Percentiles rank a stretch among this genome's conserved stretches.
These are phyloP conservation scores for Alternaria brassicicola DNA, from an alignment of 2,329 filamentous ascomycete genomes.

Conservation along the genomic window DNA sequence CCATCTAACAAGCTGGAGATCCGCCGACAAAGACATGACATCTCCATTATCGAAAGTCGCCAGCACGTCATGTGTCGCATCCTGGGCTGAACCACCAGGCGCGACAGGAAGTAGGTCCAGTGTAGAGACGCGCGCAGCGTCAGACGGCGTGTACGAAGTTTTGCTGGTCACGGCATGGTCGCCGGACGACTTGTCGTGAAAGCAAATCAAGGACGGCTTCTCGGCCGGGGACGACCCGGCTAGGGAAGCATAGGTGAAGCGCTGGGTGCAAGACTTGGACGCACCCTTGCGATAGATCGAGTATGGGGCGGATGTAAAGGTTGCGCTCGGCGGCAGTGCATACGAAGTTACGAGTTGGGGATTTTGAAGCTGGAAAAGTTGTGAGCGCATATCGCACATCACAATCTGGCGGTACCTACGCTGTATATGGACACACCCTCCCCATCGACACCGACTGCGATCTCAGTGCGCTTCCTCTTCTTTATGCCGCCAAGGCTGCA, in stretches of 20 bases:
- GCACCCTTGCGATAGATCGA: conserved; percentile 61
- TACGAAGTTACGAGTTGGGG: conserved; percentile 66
- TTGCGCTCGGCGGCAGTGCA: conserved; percentile 64
- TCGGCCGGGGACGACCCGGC: conserved; percentile 54
- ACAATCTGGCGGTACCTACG: conserved; percentile 48
- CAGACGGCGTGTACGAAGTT: conserved; percentile 37
- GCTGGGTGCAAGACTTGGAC: conserved; percentile 52
- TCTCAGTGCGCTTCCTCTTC: conserved; percentile 67
- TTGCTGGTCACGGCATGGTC: conserved; percentile 45
- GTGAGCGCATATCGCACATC: conserved; percentile 20
- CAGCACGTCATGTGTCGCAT: conserved; percentile 56
- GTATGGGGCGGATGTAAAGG: conserved; percentile 63
- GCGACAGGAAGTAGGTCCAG: conserved; percentile 43
- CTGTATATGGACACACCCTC: conserved; percentile 68
- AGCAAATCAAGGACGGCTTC: conserved; percentile 60
- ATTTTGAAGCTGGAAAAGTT: conserved; percentile 59
- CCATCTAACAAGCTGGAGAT: conserved; percentile 50
- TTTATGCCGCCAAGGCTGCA: conserved; percentile 61
- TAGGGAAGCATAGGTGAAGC: conserved; percentile 63
- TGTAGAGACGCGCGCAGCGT: conserved; percentile 31
- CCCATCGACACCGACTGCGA: conserved; percentile 65
- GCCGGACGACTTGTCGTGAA: conserved; percentile 56
- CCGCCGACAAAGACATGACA: conserved; percentile 65
- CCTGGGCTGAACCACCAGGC: conserved; percentile 19
- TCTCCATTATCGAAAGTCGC: conserved; percentile 66